A percentile compares a stretch with the other conserved stretches of the same genome.
phyloP scores from a whole-genome alignment of 169 alveolate species.

The Plasmodium fragile region DNA sequence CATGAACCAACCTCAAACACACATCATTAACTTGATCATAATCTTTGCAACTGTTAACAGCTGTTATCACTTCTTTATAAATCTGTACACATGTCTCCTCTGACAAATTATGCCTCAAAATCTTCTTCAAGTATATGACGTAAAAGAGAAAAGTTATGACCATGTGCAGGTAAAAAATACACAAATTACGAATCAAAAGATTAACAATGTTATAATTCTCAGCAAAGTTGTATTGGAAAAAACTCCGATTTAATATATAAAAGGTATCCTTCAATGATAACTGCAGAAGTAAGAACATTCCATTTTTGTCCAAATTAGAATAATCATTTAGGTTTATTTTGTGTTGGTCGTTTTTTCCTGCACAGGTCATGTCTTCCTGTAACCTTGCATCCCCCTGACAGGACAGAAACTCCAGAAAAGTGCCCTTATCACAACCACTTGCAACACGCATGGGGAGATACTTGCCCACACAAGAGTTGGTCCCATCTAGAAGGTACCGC shows the following conservation, averaged over 20 bases:
- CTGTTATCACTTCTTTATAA: neutral
- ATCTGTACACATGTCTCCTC: neutral
- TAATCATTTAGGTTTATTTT: neutral
- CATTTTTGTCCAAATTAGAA: slow-evolving; percentile 41
- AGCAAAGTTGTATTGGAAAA: slow-evolving; percentile 1
- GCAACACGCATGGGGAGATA: neutral
- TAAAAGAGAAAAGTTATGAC: neutral
- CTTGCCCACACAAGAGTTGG: neutral
- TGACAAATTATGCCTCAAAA: neutral
- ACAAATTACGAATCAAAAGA: slow-evolving; percentile 14
- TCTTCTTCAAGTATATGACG: neutral
- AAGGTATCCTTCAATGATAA: slow-evolving; percentile 15
- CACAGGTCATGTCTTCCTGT: neutral
- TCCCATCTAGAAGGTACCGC: slow-evolving; percentile 8
- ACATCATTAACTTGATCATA: neutral
- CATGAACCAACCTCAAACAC: neutral
- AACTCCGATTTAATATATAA: slow-evolving; percentile 5
- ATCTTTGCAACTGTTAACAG: neutral
- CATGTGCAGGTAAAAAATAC: slow-evolving; percentile 45
- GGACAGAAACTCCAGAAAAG: neutral
- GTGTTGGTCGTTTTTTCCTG: neutral
- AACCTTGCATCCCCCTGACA: neutral
- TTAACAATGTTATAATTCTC: neutral
- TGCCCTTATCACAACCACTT: neutral
- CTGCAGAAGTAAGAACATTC: slow-evolving; percentile 47